phyloP scores from a whole-genome alignment of 2,329 filamentous ascomycete genomes.

The Aureobasidium melanogenum region DNA sequence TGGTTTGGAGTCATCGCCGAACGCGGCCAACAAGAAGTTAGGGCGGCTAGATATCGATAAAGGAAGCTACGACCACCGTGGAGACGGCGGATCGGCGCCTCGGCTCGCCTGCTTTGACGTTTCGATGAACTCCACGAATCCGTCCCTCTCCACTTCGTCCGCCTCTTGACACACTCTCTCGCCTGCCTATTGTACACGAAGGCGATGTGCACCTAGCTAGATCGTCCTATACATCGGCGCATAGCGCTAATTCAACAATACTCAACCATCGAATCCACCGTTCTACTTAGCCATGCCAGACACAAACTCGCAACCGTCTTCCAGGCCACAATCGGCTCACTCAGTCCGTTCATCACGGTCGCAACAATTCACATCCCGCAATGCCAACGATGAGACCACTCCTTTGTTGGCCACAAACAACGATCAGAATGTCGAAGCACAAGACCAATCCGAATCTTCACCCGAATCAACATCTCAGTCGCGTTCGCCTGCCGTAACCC shows the following conservation, averaged over 20 bases:
- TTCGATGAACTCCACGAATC: neutral
- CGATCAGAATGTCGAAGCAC: constrained; percentile 13
- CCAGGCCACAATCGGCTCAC: constrained; percentile 28
- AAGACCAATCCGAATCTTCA: neutral
- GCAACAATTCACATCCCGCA: constrained; percentile 25
- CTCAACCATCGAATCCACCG: neutral
- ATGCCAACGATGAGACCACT: constrained; percentile 30
- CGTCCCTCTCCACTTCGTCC: neutral
- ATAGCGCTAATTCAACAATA: neutral
- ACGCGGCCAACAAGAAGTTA: neutral
- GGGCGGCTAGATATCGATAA: constrained; percentile 1
- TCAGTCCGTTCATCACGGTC: constrained; percentile 15
- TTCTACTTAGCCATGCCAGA: neutral
- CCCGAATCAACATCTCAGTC: neutral
- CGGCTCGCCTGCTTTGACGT: neutral
- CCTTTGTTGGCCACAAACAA: constrained; percentile 27
- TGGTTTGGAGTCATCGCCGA: constrained; percentile 8
- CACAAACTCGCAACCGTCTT: constrained; percentile 18
- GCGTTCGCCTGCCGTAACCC: constrained; percentile 26
- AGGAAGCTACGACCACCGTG: too few relatives aligned
- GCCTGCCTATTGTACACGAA: too few relatives aligned
- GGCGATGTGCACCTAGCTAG: neutral
- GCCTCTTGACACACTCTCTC: neutral
- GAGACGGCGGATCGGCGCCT: neutral
- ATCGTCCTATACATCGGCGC: neutral